phyloP scores from a whole-genome alignment of 805 yeast species.

The Candida maris region DNA sequence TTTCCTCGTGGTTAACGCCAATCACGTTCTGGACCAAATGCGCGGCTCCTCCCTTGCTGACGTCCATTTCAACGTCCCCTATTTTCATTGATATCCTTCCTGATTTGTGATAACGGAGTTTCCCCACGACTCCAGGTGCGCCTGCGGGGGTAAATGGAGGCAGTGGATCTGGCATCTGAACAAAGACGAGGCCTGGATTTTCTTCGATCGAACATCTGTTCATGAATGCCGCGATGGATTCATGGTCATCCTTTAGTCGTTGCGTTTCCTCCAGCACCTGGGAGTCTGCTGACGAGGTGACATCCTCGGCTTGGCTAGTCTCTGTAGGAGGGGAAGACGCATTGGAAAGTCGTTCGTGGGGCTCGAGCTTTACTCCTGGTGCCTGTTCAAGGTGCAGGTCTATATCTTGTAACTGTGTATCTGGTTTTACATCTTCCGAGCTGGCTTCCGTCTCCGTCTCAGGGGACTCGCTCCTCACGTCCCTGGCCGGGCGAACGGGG shows the following conservation, averaged over 20 bases:
- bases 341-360: conserved; percentile 5
- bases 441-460: conserved; percentile 33
- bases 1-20: conserved; percentile 35
- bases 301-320: conserved; percentile 7
- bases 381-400: conserved; percentile 14
- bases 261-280: conserved; percentile 36
- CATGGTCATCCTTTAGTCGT: conserved; percentile 37
- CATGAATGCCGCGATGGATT: conserved; percentile 28
- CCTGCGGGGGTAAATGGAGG: conserved; percentile 15
- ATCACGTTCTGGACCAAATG: conserved; percentile 73
- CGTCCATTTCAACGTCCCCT: conserved; percentile 66
- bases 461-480: conserved; percentile 37
- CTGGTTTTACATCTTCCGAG: conserved; percentile 22
- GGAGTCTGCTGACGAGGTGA: conserved; percentile 21
- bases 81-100: conserved; percentile 75
- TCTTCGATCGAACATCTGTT: conserved; percentile 12
- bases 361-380: conserved; percentile 19
- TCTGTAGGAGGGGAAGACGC: conserved; percentile 10
- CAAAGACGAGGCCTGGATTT: conserved; percentile 17
- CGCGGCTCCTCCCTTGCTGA: conserved; percentile 66
- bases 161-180: conserved; percentile 30
- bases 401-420: conserved; percentile 14
- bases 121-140: conserved; percentile 63
- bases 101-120: conserved; percentile 72
- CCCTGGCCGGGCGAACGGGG: conserved; percentile 68